These are phyloP conservation scores for Leishmania amazonensis DNA, from an alignment of 208 protist species.

Conservation along the genomic window DNA sequence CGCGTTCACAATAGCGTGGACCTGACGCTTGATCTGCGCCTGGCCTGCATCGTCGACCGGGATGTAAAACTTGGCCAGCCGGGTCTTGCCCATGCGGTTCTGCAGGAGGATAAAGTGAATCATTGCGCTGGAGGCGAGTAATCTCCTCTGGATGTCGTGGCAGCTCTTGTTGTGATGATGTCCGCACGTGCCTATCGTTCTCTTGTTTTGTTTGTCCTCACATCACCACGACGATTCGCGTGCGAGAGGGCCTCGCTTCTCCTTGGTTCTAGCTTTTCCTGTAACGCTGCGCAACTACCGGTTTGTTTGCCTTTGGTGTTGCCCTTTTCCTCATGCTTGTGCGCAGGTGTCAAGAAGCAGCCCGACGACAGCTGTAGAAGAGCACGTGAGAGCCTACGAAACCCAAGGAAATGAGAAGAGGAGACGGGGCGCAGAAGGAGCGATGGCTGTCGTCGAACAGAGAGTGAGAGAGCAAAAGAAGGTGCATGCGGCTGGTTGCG, in stretches of 20 bases:
- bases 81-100: constrained; percentile 98
- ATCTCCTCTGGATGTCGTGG: neutral
- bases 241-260: neutral
- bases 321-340: neutral
- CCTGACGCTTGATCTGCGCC: constrained; percentile 93
- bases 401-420: neutral
- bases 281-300: neutral
- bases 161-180: neutral
- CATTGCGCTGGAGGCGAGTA: constrained; percentile 47
- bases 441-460: neutral
- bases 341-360: neutral
- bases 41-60: constrained; percentile 96
- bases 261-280: neutral
- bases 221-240: neutral
- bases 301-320: neutral
- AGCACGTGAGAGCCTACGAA: neutral
- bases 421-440: constrained; percentile 21
- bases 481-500: neutral
- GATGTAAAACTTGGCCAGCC: constrained; percentile 99
- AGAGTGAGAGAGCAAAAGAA: constrained; percentile 7
- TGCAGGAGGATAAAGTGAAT: constrained; percentile 99
- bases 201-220: neutral
- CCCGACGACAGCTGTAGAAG: neutral
- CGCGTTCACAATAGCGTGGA: constrained; percentile 95
- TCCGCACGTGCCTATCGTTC: neutral